These are phyloP conservation scores for Neopestalotiopsis sp. DNA, from an alignment of 2,329 filamentous ascomycete species.

Conservation along the genomic window DNA sequence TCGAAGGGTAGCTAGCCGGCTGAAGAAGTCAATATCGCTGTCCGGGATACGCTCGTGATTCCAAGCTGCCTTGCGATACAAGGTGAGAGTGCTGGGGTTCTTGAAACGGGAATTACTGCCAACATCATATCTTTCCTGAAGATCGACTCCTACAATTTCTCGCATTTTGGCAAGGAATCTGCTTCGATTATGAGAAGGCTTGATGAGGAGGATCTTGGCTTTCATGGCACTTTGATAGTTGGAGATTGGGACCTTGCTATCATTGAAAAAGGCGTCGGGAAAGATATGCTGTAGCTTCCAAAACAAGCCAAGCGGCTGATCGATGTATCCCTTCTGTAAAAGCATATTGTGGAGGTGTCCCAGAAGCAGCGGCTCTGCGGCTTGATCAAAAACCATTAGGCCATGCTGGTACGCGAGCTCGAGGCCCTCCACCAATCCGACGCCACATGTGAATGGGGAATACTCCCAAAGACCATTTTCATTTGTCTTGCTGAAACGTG, in stretches of 20 bases:
- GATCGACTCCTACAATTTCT: too few species aligned
- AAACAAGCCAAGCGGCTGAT: neutral
- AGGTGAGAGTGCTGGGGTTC: slow-evolving; percentile 36
- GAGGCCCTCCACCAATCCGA: slow-evolving; percentile 48
- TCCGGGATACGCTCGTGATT: slow-evolving; percentile 41
- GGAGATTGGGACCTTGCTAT: neutral
- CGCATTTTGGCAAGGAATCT: too few species aligned
- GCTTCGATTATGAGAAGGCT: too few species aligned
- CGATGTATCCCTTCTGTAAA: slow-evolving; percentile 30
- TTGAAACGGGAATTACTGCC: slow-evolving; percentile 29
- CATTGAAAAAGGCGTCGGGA: neutral
- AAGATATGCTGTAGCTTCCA: neutral
- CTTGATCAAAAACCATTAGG: slow-evolving; percentile 44
- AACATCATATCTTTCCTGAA: too few species aligned
- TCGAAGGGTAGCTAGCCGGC: neutral
- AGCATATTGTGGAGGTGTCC: slow-evolving; percentile 56
- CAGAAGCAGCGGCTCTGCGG: slow-evolving; percentile 43
- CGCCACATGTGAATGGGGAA: slow-evolving; percentile 53
- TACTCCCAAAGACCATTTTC: slow-evolving; percentile 52
- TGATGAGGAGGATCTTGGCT: neutral
- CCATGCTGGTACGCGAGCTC: slow-evolving; percentile 41
- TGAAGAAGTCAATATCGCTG: neutral
- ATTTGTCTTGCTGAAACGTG: slow-evolving; percentile 45
- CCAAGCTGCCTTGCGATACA: slow-evolving; percentile 40
- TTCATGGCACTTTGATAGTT: neutral